Evolutionary conservation across 331 rosid species (phyloP).

Genomic region (Rhamnella rubrinervis): DNA sequence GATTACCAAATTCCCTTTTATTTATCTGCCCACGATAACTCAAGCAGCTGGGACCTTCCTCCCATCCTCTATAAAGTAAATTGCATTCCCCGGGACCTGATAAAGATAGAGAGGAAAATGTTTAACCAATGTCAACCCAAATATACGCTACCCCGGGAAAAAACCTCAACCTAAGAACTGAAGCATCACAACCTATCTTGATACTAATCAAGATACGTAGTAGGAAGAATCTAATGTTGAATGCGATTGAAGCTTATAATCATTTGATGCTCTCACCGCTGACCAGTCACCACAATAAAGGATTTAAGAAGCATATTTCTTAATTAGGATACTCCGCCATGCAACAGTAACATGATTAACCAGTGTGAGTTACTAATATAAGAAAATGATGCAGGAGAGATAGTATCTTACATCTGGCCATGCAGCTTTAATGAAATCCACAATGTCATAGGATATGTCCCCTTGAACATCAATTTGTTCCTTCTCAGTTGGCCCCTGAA

Average conservation of each 20-base stretch:
- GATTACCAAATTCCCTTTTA: slow-evolving; percentile 12
- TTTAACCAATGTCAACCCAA: background rate
- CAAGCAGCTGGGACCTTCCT: slow-evolving; percentile 96
- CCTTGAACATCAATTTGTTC: slow-evolving; percentile 99
- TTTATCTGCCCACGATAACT: slow-evolving; percentile 34
- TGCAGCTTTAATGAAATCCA: slow-evolving; percentile 88
- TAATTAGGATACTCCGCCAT: no score
- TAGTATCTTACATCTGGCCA: slow-evolving; percentile 86
- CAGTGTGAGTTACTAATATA: no score
- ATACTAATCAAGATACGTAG: no score
- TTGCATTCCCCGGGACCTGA: slow-evolving; percentile 92
- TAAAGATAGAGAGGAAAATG: slow-evolving; percentile 4
- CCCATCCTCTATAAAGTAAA: slow-evolving; percentile 98
- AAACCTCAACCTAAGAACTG: no score
- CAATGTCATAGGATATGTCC: slow-evolving; percentile 86
- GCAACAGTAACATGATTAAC: no score
- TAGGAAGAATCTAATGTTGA: no score
- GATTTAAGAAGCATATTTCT: no score
- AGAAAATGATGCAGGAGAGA: background rate
- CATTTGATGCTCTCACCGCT: no score
- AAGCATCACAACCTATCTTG: no score
- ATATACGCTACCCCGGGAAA: no score
- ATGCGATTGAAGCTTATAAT: no score
- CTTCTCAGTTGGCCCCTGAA: slow-evolving; percentile 98
- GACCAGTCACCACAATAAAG: no score